Base-by-base conservation (phyloP, 768 basidiomycete species). In the Gymnopilus dilepis region DNA sequence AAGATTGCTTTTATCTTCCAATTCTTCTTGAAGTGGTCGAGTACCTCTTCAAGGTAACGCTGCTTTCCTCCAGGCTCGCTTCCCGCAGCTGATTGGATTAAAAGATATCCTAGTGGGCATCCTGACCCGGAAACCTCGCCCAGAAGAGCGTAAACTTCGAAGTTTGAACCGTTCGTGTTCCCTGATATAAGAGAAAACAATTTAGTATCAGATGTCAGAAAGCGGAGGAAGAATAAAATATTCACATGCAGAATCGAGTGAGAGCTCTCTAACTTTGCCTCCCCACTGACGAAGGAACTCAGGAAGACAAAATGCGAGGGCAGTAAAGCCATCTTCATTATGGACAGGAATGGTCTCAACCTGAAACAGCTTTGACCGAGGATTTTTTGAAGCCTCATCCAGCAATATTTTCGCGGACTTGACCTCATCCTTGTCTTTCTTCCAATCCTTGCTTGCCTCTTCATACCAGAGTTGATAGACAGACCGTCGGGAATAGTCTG, bases 51-150 rank as follows among this genome's bases (percentile, higher is more conserved):
- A 1, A 80, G 61, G 13, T 68, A 68, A 0, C 52, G 45, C 56
- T 78, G 67, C 45, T 76, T 77, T 9, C 64, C 73, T 12, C 71
- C 65, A 0, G 55, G 12, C 26, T 45, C 58, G 11, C 63, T 65
- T 0, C 60, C 62, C 1, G 50, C n/a, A 22, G 69, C 21, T 0
- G 68, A 65, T 26, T 66, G 59, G 43, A 74, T 43, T 15, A 73
- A 61, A 21, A 76, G 48, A 57, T 66, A 76, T 7, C 72, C 75
- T 0, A 78, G 41, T n/a, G 77, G 76, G 26, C 73, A 67, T 0
- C 72, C 76, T 3, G 69, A 75, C 4, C 74, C 74, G 48, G 70
- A 65, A 0, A 74, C 65, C 38, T 78, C 74, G 0, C 76, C 73
- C 3, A 78, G 60, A 1, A 76, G 50, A 0, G 72, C 71, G 63